phyloP scores from a whole-genome alignment of 805 yeast species.

The Wickerhamiella parazyma region DNA sequence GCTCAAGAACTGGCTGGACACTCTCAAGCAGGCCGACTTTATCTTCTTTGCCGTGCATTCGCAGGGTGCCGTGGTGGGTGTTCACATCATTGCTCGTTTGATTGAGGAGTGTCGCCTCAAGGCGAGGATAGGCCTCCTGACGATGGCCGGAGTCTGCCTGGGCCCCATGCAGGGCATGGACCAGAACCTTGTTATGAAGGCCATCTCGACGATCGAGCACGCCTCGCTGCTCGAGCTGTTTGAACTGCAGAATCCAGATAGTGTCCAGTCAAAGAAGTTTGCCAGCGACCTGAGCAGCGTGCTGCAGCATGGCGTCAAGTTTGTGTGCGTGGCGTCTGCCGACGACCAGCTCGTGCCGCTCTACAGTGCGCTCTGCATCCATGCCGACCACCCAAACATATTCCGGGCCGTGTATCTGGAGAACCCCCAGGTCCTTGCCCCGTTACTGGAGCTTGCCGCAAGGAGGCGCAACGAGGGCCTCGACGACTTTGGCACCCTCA shows the following conservation, averaged over 20 bases:
- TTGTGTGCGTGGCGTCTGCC: conserved; percentile 74
- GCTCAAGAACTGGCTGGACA: conserved; percentile 51
- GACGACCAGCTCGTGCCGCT: conserved; percentile 92
- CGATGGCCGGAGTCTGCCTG: conserved; percentile 91
- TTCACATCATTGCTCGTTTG: conserved; percentile 59
- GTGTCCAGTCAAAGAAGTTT: conserved; percentile 58
- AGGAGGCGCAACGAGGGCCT: conserved; percentile 62
- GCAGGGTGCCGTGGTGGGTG: conserved; percentile 89
- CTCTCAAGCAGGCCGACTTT: conserved; percentile 52
- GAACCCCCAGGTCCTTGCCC: conserved; percentile 66
- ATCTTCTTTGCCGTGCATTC: conserved; percentile 91
- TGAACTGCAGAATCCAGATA: conserved; percentile 68
- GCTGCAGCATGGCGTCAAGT: conserved; percentile 56
- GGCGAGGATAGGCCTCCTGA: conserved; percentile 54
- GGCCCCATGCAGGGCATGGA: conserved; percentile 93
- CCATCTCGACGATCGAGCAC: conserved; percentile 80
- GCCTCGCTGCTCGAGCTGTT: conserved; percentile 77
- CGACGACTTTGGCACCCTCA: conserved; percentile 74
- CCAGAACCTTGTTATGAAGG: conserved; percentile 67
- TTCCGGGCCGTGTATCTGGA: conserved; percentile 84
- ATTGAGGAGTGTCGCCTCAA: conserved; percentile 41
- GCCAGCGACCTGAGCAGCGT: conserved; percentile 52
- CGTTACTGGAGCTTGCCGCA: conserved; percentile 60
- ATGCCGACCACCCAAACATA: conserved; percentile 77
- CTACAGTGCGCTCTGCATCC: conserved; percentile 73